Evolutionary conservation across 495 filamentous ascomycete species (phyloP), one percentile per base, ranked within the genome.

Genomic region (Hypoxylon rickii): DNA sequence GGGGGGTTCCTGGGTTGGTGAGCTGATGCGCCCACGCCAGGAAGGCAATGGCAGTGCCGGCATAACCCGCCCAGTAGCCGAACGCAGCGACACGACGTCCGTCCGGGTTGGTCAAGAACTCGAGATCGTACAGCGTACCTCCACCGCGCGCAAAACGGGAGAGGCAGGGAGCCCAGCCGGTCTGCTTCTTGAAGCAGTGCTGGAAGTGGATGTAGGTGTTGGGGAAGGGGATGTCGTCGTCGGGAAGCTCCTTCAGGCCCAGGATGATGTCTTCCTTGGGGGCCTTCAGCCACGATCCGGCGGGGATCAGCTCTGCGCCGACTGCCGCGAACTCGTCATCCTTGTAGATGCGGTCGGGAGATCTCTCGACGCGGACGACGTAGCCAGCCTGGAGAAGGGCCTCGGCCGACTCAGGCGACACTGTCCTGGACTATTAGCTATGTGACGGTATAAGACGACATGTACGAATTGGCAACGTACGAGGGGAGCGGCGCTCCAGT

Each of bases 231-330:
- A 92, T 80, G 24, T 29, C 24, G 24, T 96, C 88, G 66, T 95
- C 91, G 5, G 89, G 89, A 12, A 97, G 80, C 76, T 97, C 94
- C 81, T 98, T 98, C 41, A 98, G 79, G 31, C 94, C 93, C 55
- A 97, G 79, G 63, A 96, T 90, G 65, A 91, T 89, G 65, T 92
- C 83, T 51, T 90, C 84, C 58, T 79, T 76, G 17, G 94, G 90
- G 0, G 86, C 89, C 46, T 81, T 72, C 13, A 69, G 78, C 93
- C 94, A 97, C 39, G 84, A 89, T 21, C 88, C 86, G 63, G 89
- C 86, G 12, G 86, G 83, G 3, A 96, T 88, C n/a, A 97, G 76
- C 3, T 76, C 86, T 19, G 86, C 88, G 22, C 91, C 92, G 15
- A 84, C 77, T 15, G 67, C 72, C 61, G 75, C 76, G 54, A 83